Evolutionary conservation across 2,329 filamentous ascomycete species (phyloP).

Genomic region (Massarina eburnea): DNA sequence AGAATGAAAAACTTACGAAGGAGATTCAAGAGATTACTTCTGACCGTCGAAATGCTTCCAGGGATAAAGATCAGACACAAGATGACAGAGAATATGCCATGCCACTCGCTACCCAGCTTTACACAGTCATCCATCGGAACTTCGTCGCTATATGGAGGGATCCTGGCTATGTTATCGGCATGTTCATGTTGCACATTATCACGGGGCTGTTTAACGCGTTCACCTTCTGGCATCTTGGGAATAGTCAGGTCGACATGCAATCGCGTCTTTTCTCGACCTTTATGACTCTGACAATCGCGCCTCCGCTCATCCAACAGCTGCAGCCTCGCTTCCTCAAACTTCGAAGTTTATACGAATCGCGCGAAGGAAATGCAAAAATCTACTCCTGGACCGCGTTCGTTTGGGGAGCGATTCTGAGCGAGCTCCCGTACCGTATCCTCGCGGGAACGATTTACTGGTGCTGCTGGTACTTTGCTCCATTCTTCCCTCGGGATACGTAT

Average conservation of each 20-base stretch:
- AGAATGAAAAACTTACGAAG: constrained; percentile 41
- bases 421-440: constrained; percentile 69
- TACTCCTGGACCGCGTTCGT: constrained; percentile 76
- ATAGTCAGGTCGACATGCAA: constrained; percentile 47
- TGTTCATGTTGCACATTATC: constrained; percentile 58
- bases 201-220: constrained; percentile 54
- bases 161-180: constrained; percentile 65
- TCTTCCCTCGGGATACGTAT: constrained; percentile 59
- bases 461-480: constrained; percentile 56
- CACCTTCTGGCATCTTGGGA: constrained; percentile 51
- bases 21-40: constrained; percentile 47
- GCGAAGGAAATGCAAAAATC: constrained; percentile 77
- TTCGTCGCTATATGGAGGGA: constrained; percentile 67
- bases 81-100: constrained; percentile 51
- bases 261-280: constrained; percentile 75
- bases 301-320: constrained; percentile 74
- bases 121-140: constrained; percentile 49
- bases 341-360: constrained; percentile 67
- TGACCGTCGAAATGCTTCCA: constrained; percentile 33
- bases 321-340: constrained; percentile 71
- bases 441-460: constrained; percentile 50
- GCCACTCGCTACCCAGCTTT: constrained; percentile 45
- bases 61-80: constrained; percentile 35
- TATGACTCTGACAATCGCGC: constrained; percentile 73
- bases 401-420: constrained; percentile 65